phyloP scores from a whole-genome alignment of 768 basidiomycete species.

The Solioccasus polychromus region DNA sequence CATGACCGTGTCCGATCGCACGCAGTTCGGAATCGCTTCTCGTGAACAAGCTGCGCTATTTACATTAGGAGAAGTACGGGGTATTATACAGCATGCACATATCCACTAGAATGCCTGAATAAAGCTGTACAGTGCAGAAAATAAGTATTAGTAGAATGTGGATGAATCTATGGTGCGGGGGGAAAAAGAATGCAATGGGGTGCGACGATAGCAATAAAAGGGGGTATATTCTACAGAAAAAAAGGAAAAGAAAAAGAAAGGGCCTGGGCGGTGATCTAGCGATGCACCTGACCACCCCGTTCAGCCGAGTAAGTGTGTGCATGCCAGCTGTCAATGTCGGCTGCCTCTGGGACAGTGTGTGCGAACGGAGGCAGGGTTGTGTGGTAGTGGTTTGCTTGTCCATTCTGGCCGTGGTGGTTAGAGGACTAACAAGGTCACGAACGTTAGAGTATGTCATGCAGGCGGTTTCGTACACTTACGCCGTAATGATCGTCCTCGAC shows the following conservation, averaged over 20 bases:
- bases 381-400: constrained; percentile 39
- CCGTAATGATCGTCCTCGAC: constrained; percentile 65
- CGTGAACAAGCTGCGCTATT: constrained; percentile 21
- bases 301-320: constrained; percentile 55
- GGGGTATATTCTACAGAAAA: constrained; percentile 35
- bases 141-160: constrained; percentile 35
- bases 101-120: constrained; percentile 36
- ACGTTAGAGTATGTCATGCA: constrained; percentile 1
- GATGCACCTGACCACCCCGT: constrained; percentile 56
- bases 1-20: constrained; percentile 9
- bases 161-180: constrained; percentile 27
- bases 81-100: constrained; percentile 40
- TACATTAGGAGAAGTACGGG: constrained; percentile 29
- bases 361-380: constrained; percentile 47
- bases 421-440: constrained; percentile 21
- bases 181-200: constrained; percentile 13
- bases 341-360: constrained; percentile 36
- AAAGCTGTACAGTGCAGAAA: constrained; percentile 34
- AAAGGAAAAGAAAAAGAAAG: neutral
- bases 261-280: constrained; percentile 34
- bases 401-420: constrained; percentile 34
- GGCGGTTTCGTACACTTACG: constrained; percentile 35
- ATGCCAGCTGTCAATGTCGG: constrained; percentile 60
- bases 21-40: neutral
- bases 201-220: constrained; percentile 34